Percentiles rank a stretch among this genome's conserved stretches.
Evolutionary conservation across 495 filamentous ascomycete genomes (phyloP).

Genomic region (Penicillium salamii): DNA sequence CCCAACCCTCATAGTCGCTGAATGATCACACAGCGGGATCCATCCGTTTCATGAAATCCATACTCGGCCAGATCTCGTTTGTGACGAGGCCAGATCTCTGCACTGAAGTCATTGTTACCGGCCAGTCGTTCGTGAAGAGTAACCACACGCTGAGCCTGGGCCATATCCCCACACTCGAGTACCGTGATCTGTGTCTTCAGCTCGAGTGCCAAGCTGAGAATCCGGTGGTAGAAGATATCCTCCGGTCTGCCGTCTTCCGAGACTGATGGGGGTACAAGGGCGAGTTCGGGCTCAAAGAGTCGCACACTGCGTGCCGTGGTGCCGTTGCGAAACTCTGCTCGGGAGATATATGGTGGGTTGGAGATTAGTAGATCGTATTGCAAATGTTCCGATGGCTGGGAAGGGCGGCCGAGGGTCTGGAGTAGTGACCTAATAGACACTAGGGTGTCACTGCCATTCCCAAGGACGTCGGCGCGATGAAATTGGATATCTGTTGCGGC

Average conservation of each 20-base stretch:
- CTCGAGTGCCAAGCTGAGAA: constrained; percentile 22
- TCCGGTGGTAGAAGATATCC: constrained; percentile 40
- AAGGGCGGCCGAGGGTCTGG: neutral
- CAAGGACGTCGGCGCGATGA: constrained; percentile 53
- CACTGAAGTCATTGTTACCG: neutral
- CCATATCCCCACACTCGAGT: constrained; percentile 37
- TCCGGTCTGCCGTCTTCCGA: constrained; percentile 14
- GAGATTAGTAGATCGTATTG: constrained; percentile 71
- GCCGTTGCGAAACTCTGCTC: constrained; percentile 46
- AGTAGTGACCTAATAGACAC: constrained; percentile 11
- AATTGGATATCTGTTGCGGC: constrained; percentile 49
- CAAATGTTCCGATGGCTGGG: neutral
- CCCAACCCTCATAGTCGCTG: neutral
- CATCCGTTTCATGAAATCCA: constrained; percentile 22
- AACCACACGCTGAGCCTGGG: constrained; percentile 34
- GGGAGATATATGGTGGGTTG: constrained; percentile 91
- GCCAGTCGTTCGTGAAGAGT: constrained; percentile 14
- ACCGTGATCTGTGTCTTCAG: constrained; percentile 27
- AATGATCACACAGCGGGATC: constrained; percentile 27
- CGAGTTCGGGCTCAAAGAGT: constrained; percentile 72
- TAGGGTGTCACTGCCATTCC: constrained; percentile 7
- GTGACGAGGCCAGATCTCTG: constrained; percentile 18
- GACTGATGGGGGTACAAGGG: constrained; percentile 63
- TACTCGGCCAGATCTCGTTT: constrained; percentile 15
- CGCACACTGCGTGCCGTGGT: constrained; percentile 71